Base-by-base conservation (phyloP, 2,329 filamentous ascomycete genomes). In the Fusarium coffeatum region DNA sequence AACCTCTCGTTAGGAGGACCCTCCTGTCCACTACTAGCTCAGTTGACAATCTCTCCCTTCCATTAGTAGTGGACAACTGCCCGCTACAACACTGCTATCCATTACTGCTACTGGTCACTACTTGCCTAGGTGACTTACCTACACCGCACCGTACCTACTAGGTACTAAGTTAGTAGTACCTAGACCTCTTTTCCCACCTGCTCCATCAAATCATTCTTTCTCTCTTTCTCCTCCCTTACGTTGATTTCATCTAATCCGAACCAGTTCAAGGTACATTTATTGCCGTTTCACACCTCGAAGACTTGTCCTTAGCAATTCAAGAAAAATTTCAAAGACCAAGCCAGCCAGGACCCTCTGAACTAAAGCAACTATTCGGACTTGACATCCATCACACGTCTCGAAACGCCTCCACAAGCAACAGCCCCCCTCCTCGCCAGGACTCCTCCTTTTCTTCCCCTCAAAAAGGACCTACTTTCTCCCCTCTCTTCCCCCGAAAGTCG, bases 371-470 rank as follows among this genome's bases (percentile, higher is more conserved):
- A 66, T 55, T 37, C 16, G 32, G 55, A 56, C 66, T 69, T 62
- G 55, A 61, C 66, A 69, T 69, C 51, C 61, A 18, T 37, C 32
- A 37, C 55, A 66, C 47, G 48, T 66, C 63, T 69, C 66, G 43
- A 48, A 66, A 66, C 66, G 66, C 66, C 66, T 69, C 66, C 66
- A 69, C 66, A 66, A 66, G 55, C 56, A 51, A 37, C 34, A 37
- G 48, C n/a, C 48, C 58, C 64, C 65, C 66, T 65, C 62, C 32
- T 62, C 51, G 34, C 55, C 28, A 13, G 60, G 43, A 32, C 48
- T 51, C 64, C 62, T 66, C 60, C 66, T 68, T 66, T 69, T 66
- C 55, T 49, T 53, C 66, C 65, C 66, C 58, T 66, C 65, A 69
- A 69, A 50, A 69, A 69, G 34, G 62, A 30, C 55, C 66, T 68